Conservation (phyloP, 2,329 filamentous ascomycete genomes). For the Neofusicoccum laricinum region DNA sequence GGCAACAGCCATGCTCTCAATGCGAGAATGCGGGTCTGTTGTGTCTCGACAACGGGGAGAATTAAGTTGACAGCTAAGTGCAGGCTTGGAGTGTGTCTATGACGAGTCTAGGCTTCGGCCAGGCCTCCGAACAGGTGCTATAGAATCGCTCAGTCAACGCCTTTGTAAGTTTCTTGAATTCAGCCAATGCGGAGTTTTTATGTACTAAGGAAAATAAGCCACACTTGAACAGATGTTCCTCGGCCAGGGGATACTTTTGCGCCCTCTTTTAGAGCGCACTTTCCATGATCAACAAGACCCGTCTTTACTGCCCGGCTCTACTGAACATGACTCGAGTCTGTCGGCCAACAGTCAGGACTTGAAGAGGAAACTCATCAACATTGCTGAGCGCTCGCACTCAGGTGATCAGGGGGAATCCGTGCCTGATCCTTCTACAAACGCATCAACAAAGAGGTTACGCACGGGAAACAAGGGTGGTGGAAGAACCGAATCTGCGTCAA, state of each 20-base stretch:
- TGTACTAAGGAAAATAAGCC: slow-evolving; percentile 14
- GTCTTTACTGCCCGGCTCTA: slow-evolving; percentile 19
- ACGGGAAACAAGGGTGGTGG: background rate
- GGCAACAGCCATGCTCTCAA: slow-evolving; percentile 44
- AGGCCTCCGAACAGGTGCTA: slow-evolving; percentile 31
- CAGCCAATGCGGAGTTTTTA: background rate
- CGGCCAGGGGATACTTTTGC: slow-evolving; percentile 21
- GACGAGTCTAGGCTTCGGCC: slow-evolving; percentile 31
- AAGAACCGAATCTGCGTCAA: background rate
- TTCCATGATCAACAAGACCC: slow-evolving; percentile 13
- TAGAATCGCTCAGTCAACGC: slow-evolving; percentile 32
- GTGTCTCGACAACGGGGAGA: background rate
- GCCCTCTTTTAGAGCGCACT: slow-evolving; percentile 22
- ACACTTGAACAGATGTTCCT: slow-evolving; percentile 22
- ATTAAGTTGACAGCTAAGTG: slow-evolving; percentile 20
- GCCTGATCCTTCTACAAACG: background rate
- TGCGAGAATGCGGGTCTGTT: slow-evolving; percentile 23
- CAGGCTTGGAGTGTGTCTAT: slow-evolving; percentile 33
- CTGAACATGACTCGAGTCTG: slow-evolving; percentile 18
- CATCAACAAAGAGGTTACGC: background rate
- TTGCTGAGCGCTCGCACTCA: background rate
- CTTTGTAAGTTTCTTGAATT: slow-evolving; percentile 16
- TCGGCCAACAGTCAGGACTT: slow-evolving; percentile 23
- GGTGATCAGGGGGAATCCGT: too few species aligned
- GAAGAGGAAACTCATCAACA: slow-evolving; percentile 14